phyloP scores from a whole-genome alignment of 2,329 filamentous ascomycete genomes.

The Beauveria sp. region DNA sequence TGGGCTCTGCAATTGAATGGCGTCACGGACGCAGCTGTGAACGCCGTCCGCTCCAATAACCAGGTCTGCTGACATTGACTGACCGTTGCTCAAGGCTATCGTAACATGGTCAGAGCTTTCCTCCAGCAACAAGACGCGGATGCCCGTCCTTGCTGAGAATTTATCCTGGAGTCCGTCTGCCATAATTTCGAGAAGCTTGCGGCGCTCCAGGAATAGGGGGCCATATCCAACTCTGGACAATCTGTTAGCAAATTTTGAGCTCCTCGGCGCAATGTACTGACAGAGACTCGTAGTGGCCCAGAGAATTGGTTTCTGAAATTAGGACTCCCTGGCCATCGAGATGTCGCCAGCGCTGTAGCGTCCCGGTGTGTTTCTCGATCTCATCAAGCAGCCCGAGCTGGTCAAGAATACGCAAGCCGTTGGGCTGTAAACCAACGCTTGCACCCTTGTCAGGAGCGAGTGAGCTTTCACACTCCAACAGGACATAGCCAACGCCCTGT shows the following conservation, averaged over 20 bases:
- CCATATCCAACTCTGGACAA: no score
- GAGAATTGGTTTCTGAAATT: not conserved
- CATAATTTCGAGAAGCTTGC: no score
- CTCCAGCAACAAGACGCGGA: no score
- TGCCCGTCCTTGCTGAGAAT: no score
- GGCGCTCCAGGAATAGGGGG: no score
- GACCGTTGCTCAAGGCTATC: no score
- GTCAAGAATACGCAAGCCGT: not conserved
- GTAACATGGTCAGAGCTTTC: no score
- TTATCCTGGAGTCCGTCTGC: no score
- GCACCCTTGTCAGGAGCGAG: not conserved
- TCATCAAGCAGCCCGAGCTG: not conserved
- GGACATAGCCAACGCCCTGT: not conserved
- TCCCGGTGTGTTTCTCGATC: not conserved
- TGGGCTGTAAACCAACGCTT: not conserved
- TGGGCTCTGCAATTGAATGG: no score
- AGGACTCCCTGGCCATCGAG: not conserved
- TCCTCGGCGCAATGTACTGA: no score
- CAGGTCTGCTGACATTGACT: not conserved
- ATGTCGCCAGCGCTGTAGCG: not conserved
- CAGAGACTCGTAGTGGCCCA: no score
- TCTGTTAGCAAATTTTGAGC: no score
- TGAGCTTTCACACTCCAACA: not conserved
- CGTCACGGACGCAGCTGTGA: not conserved
- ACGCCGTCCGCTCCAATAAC: not conserved